phyloP scores from a whole-genome alignment of 1,284 basidiomycete genomes.

The Ganoderma meredithae region DNA sequence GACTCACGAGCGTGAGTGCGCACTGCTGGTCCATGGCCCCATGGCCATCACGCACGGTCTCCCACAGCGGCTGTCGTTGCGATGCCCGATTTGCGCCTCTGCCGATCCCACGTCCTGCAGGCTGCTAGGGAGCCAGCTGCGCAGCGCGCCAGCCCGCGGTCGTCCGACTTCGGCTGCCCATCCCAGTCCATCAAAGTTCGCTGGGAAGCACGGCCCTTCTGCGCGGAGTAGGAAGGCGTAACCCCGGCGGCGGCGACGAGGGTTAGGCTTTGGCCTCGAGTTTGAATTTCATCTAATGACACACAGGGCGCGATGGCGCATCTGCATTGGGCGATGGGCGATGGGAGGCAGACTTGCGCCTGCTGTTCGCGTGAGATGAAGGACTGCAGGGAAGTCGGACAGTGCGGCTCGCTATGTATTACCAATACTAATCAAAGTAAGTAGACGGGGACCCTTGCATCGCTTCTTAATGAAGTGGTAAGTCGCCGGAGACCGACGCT shows the following conservation, averaged over 20 bases:
- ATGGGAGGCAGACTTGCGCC: background rate
- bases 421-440: too few relatives aligned
- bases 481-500: constrained; percentile 8
- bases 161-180: background rate
- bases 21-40: too few relatives aligned
- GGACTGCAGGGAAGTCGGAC: background rate
- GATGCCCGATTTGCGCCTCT: constrained; percentile 7
- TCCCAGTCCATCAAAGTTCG: constrained; percentile 1
- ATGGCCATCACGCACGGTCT: background rate
- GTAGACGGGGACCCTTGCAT: constrained; percentile 12
- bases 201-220: constrained; percentile 13
- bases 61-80: background rate
- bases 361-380: background rate
- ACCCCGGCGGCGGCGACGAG: background rate
- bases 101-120: constrained; percentile 14
- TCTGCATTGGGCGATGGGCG: constrained; percentile 5
- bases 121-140: constrained; percentile 9
- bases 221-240: background rate
- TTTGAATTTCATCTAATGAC: background rate
- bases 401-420: too few relatives aligned
- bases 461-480: constrained; percentile 12
- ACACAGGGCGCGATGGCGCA: constrained; percentile 1
- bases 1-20: background rate
- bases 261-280: background rate
- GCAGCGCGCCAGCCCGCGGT: background rate